These are phyloP conservation scores for Tylopilus orsonianus DNA, from an alignment of 1,284 basidiomycete species.

Conservation along the genomic window DNA sequence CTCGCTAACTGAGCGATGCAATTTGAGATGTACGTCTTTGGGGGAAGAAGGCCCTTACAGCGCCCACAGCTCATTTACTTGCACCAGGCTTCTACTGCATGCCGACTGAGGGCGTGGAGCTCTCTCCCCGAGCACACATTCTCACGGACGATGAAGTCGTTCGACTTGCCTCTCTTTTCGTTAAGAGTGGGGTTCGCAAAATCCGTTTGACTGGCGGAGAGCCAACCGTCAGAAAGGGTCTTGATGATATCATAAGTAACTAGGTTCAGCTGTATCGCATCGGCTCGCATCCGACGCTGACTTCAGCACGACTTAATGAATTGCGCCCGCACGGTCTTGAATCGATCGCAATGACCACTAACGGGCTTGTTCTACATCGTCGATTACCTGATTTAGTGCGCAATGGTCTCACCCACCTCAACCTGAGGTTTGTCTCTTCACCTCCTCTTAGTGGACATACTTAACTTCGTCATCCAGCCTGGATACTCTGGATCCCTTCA, in stretches of 20 bases:
- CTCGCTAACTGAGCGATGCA: slow-evolving; percentile 85
- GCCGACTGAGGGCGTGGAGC: slow-evolving; percentile 78
- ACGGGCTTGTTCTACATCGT: slow-evolving; percentile 76
- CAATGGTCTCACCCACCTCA: slow-evolving; percentile 80
- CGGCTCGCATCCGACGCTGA: slow-evolving; percentile 15
- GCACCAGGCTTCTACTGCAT: slow-evolving; percentile 85
- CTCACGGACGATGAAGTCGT: slow-evolving; percentile 77
- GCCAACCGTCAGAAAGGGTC: slow-evolving; percentile 81
- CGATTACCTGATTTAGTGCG: slow-evolving; percentile 65
- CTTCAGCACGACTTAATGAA: slow-evolving; percentile 53
- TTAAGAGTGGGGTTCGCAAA: slow-evolving; percentile 81
- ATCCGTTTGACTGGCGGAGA: slow-evolving; percentile 89
- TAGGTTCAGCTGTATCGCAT: neutral
- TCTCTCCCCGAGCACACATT: slow-evolving; percentile 69
- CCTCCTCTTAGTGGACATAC: neutral
- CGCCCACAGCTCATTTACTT: slow-evolving; percentile 2
- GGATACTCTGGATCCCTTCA: slow-evolving; percentile 85
- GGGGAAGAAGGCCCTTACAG: too few relatives aligned
- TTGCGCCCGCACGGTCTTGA: slow-evolving; percentile 62
- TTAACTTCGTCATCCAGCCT: slow-evolving; percentile 45
- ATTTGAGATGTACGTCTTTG: slow-evolving; percentile 75
- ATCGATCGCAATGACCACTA: slow-evolving; percentile 85
- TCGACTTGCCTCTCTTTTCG: slow-evolving; percentile 75
- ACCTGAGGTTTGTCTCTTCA: slow-evolving; percentile 58
- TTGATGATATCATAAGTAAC: slow-evolving; percentile 69